Base-by-base conservation (phyloP, 2,329 filamentous ascomycete species). In the Colletotrichum sp. region DNA sequence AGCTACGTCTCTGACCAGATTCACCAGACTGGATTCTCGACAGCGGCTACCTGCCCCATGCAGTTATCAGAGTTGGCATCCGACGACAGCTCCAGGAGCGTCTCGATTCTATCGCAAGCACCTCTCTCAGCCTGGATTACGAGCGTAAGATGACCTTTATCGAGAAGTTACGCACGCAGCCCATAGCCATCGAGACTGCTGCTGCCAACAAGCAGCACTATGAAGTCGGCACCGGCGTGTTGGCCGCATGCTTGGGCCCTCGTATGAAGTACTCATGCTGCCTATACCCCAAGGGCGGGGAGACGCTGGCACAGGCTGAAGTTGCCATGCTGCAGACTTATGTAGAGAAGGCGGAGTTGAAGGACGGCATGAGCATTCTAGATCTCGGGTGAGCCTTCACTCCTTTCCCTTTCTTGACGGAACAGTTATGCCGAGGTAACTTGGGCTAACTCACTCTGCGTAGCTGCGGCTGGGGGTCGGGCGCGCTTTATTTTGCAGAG, bases 231-330 rank as follows among this genome's bases (percentile, higher is more conserved):
- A 93, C 93, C 0, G 91, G 91, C 5, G 90, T 94, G 28, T 83
- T 95, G 55, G 83, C 85, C 32, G 90, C 89, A 32, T 92, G 89
- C 82, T 84, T 95, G 14, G 93, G 93, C 1, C 91, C 92, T 6
- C 86, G 92, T 71, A 94, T 95, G 92, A 95, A 95, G 87, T 95
- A 94, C 82, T 92, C 90, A n/a, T 89, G 87, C 78, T 93, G 91
- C 81, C 85, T 93, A 80, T 95, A 95, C 82, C 89, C 90, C 6
- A 90, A 89, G 76, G 92, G 91, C 18, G 85, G 85, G 75, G 90
- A 93, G 84, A 93, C 89, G n/a, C 83, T 94, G 68, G 92, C 86
- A 3, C 87, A 94, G 82, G 93, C 92, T 4, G 93, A 95, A 83
- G 87, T 91, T 61, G 90, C 89, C 5, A 95, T 95, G 93, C 83